Evolutionary conservation across 2,329 filamentous ascomycete species (phyloP), one percentile per base, ranked within the genome.

Genomic region (Pestalotiopsis sp.): DNA sequence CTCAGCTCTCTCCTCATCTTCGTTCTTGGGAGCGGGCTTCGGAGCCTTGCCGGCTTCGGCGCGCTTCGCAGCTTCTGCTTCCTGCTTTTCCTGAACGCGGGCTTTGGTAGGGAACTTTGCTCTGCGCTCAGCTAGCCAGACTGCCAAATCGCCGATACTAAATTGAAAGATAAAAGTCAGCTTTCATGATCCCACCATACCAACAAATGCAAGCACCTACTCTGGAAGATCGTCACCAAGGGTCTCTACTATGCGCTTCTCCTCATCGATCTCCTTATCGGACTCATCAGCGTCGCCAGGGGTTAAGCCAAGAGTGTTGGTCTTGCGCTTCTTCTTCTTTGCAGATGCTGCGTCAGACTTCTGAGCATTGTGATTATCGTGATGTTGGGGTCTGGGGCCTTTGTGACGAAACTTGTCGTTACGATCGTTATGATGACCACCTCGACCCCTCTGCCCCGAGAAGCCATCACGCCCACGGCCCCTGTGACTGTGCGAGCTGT

Each of bases 111-210:
- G 95, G 77, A 89, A 98, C 65, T 91, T 91, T 72, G 89, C 91
- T 77, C 87, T 92, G 69, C 95, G 90, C 79, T 97, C 94, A 64
- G 90, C 90, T 71, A 97, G 89, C 90, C 94, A 98, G 6, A 89
- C 88, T 27, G 89, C 87, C 67, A 98, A 86, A 76, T 98, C 94
- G 69, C 88, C 88, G 17, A 88, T 83, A 68, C 86, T 89, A 67
- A 52, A 20, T 2, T 52, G 31, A 23, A 57, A 71, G 36, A 9
- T 60, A 17, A 20, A 38, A 39, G 66, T 74, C 61, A 72, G 57
- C 45, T 52, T 60, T 66, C 38, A 25, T 65, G 6, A 25, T 61
- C 4, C 6, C 25, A 4, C 58, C 13, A 12, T 7, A 39, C 52
- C 45, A n/a, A 62, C 56, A 66, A 9, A 31, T 17, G 45, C 13